Percentiles rank a stretch among this genome's conserved stretches.
phyloP scores from a whole-genome alignment of 192 early-diverging fungal genomes.

The Umbelopsis ramanniana region DNA sequence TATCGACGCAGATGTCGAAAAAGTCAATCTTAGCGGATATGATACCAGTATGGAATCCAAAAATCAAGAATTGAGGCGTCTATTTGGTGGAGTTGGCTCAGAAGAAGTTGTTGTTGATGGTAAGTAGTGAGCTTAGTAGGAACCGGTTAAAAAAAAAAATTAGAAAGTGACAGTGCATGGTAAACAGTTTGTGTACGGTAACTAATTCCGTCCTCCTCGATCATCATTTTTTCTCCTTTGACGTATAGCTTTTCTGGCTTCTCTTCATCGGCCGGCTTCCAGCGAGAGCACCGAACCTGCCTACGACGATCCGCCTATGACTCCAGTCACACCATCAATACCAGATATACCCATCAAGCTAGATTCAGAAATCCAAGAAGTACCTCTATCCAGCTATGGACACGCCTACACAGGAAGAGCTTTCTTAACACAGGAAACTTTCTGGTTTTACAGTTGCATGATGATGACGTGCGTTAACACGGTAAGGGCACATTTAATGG shows the following conservation, averaged over 20 bases:
- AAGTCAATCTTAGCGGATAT: slow-evolving; percentile 24
- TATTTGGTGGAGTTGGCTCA: slow-evolving; percentile 24
- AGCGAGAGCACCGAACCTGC: slow-evolving; percentile 33
- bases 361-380: neutral
- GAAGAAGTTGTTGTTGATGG: slow-evolving; percentile 39
- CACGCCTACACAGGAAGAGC: slow-evolving; percentile 50
- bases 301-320: slow-evolving; percentile 11
- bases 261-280: slow-evolving; percentile 22
- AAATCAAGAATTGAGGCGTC: slow-evolving; percentile 30
- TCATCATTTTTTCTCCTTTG: neutral
- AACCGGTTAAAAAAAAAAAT: no score
- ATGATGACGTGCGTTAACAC: slow-evolving; percentile 66
- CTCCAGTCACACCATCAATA: neutral
- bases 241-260: slow-evolving; percentile 26
- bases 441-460: slow-evolving; percentile 68
- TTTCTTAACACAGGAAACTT: slow-evolving; percentile 61
- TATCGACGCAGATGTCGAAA: slow-evolving; percentile 23
- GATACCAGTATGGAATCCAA: neutral
- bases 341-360: neutral
- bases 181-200: no score
- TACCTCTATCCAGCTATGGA: slow-evolving; percentile 31
- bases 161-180: no score
- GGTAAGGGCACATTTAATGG: slow-evolving; percentile 30
- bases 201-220: no score
- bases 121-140: slow-evolving; percentile 30